phyloP scores from a whole-genome alignment of 169 alveolate genomes.

The Besnoitia besnoiti region DNA sequence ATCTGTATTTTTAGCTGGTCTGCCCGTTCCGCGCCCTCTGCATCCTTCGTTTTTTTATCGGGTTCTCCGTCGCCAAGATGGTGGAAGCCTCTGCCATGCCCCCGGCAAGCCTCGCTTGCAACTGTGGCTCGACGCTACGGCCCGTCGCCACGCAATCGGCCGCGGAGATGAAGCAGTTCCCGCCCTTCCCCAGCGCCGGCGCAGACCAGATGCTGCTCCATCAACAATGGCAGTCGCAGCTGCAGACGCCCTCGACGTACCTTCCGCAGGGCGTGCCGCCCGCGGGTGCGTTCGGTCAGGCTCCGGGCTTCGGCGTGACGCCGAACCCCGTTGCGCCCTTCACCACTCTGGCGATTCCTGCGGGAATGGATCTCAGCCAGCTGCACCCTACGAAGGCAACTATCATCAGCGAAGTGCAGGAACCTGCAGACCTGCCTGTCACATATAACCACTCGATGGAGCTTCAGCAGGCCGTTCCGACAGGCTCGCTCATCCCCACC shows the following conservation, averaged over 20 bases:
- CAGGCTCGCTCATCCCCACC: constrained; percentile 50
- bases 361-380: not conserved
- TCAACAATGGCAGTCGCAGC: too few species aligned
- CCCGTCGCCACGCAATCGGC: not conserved
- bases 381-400: not conserved
- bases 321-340: not conserved
- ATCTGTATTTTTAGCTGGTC: too few species aligned
- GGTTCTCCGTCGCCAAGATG: not conserved
- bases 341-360: not conserved
- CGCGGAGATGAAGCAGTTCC: too few species aligned
- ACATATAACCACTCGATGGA: constrained; percentile 19
- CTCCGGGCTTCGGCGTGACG: not conserved
- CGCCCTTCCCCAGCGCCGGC: not conserved
- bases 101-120: not conserved
- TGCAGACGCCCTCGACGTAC: too few species aligned
- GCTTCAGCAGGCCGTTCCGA: constrained; percentile 13
- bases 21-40: too few species aligned
- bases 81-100: not conserved
- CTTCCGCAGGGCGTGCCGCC: too few species aligned
- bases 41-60: too few species aligned
- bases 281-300: not conserved
- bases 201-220: not conserved
- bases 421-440: constrained; percentile 11
- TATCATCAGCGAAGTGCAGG: not conserved
- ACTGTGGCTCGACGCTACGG: not conserved